Percentiles rank a stretch among this genome's conserved stretches.
phyloP scores from a whole-genome alignment of 2,329 filamentous ascomycete genomes.

The Aspergillus neoniger region DNA sequence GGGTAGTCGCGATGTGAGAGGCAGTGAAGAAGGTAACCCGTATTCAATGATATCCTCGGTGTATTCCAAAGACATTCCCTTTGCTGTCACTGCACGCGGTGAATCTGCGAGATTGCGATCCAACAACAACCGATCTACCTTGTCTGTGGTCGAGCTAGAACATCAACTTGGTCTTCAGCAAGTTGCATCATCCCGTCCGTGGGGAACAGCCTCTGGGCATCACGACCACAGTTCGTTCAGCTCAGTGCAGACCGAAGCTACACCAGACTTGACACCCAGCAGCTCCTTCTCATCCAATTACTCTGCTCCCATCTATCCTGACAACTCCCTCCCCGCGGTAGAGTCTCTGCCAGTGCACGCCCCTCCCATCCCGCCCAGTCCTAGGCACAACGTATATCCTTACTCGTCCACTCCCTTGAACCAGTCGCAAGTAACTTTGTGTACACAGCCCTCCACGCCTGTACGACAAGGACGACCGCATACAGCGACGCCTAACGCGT shows the following conservation, averaged over 20 bases:
- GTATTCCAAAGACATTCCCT: constrained; percentile 23
- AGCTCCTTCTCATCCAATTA: constrained; percentile 43
- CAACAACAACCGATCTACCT: constrained; percentile 31
- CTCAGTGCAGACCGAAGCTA: constrained; percentile 35
- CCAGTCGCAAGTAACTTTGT: constrained; percentile 23
- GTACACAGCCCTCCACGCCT: constrained; percentile 27
- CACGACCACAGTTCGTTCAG: constrained; percentile 39
- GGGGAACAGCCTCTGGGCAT: constrained; percentile 26
- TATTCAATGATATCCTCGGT: constrained; percentile 35
- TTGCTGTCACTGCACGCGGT: constrained; percentile 15
- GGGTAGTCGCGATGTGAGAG: constrained; percentile 35
- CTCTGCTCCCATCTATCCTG: constrained; percentile 33
- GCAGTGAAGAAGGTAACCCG: constrained; percentile 31
- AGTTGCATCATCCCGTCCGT: constrained; percentile 26
- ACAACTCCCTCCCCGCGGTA: constrained; percentile 24
- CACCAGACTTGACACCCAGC: constrained; percentile 41
- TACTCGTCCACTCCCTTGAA: constrained; percentile 22
- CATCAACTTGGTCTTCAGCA: constrained; percentile 33
- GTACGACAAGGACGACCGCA: constrained; percentile 24
- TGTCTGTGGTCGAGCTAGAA: constrained; percentile 35
- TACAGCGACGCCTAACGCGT: constrained; percentile 24
- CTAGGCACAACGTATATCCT: constrained; percentile 28
- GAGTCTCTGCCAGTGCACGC: constrained; percentile 31
- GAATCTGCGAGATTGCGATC: constrained; percentile 17
- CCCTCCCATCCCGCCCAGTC: constrained; percentile 17